A percentile compares a stretch with the other conserved stretches of the same genome.
Evolutionary conservation across 208 protist genomes (phyloP).

Genomic region (Trypanosoma congolense): DNA sequence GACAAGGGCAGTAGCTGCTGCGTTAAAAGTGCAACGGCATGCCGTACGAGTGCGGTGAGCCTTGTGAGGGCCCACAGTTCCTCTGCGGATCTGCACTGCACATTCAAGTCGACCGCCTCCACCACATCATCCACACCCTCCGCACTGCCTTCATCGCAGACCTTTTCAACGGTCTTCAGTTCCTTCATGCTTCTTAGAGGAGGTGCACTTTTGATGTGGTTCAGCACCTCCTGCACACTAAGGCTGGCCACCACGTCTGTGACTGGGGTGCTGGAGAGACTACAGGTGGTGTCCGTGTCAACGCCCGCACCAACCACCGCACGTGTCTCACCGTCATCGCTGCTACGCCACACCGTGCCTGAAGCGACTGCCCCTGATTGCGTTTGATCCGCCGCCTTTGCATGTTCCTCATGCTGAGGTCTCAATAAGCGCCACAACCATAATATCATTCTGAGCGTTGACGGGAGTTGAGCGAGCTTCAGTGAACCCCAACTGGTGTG

Average conservation of each 20-base stretch:
- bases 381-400: not conserved
- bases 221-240: slow-evolving; percentile 9
- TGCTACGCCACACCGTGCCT: no score
- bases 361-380: not conserved
- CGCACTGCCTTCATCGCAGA: not conserved
- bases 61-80: slow-evolving; percentile 15
- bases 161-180: not conserved
- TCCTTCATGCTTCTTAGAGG: not conserved
- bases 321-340: no score
- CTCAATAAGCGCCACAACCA: slow-evolving; percentile 14
- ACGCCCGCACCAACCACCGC: no score
- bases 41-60: slow-evolving; percentile 6
- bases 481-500: not conserved
- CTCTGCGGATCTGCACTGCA: slow-evolving; percentile 13
- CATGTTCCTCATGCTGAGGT: not conserved
- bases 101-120: not conserved
- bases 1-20: slow-evolving; percentile 5
- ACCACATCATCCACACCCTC: no score
- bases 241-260: not conserved
- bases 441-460: slow-evolving; percentile 13
- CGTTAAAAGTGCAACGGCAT: slow-evolving; percentile 9
- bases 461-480: slow-evolving; percentile 15
- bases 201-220: slow-evolving; percentile 4
- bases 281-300: no score
- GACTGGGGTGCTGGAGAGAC: no score